Evolutionary conservation across 768 basidiomycete species (phyloP), one percentile per base, ranked within the genome.

Genomic region (Amanita brunnescens): DNA sequence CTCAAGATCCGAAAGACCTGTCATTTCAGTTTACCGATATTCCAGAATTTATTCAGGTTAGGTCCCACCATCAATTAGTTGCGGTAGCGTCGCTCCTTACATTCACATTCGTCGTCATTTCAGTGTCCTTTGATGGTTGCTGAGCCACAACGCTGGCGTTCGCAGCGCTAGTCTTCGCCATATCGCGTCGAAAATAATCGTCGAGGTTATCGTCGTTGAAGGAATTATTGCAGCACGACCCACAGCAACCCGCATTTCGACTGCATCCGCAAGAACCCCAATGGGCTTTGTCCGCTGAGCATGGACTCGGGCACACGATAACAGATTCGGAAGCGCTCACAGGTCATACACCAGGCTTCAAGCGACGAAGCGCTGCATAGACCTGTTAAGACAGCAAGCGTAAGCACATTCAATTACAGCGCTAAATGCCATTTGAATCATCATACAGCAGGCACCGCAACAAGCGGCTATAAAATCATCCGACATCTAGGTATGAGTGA

Each of bases 171-270:
- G 71, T 71, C 52, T 63, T 67, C 34, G 64, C 66, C 64, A 69
- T 54, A 52, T 76, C 70, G 54, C 64, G 65, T 41, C 63, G 56
- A 8, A 69, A 63, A 35, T 69, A 60, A 38, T 59, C 63, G 16
- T 74, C 73, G 56, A 76, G 72, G 1, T 58, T 61, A 54, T 78
- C 77, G 34, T 44, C 50, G 21, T 72, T 65, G 58, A 76, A 76
- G 2, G 70, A 70, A 8, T 68, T 58, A 16, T 61, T 59, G 51
- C 68, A 77, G 49, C 75, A 78, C 30, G 64, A 64, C 10, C 67
- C 71, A 56, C 75, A 78, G 53, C 77, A 77, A 9, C 75, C 74
- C n/a, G 64, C 58, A 20, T 54, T 51, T 34, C 61, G 61, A 16
- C 59, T 52, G 30, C 58, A 54, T 49, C 71, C 62, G 51, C 67